Evolutionary conservation across 2,329 filamentous ascomycete genomes (phyloP), one percentile per base, ranked within the genome.

Genomic region (Nemania sp.): DNA sequence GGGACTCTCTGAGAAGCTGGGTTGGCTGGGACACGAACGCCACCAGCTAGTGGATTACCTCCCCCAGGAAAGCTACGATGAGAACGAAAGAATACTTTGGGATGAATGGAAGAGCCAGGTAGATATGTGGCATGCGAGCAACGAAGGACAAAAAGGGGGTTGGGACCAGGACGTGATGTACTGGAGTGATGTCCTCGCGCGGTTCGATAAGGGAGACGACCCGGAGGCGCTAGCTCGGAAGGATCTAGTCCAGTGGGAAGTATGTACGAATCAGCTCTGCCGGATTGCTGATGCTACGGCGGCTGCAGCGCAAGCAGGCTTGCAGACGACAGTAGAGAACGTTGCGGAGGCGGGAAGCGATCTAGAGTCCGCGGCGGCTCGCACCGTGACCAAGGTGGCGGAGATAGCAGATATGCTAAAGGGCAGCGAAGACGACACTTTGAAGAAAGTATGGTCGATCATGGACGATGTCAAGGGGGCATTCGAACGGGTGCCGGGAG

Each of bases 101-200:
- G 64, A 41, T 0, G 59, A 63, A 59, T 67, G 60, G 60, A 63
- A 67, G 38, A 49, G 27, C 5, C 60, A 59, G 47, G 60, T 67
- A 15, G 38, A 63, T 10, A 49, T 59, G 41, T 63, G 60, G 55
- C 59, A 63, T 18, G 38, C 64, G 15, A 41, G 35, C 32, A 67
- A 67, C 49, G 53, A 54, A 58, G 47, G 41, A 7, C 38, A 22
- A 3, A 49, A 54, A 29, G 53, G 53, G 13, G 54, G 64, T 22
- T 67, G 60, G 54, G 49, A 63, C 11, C 26, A 55, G 26, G 59
- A 63, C n/a, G 59, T 67, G 4, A 59, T 49, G 41, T 59, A 67
- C 13, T 67, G 58, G 59, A 58, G 59, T 22, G 47, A 59, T 3
- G 49, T 59, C 4, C 59, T 63, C 22, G 53, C 64, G 35, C 52